Evolutionary conservation across 129 eudicot species (phyloP).

Genomic region (Escallonia herrerae): DNA sequence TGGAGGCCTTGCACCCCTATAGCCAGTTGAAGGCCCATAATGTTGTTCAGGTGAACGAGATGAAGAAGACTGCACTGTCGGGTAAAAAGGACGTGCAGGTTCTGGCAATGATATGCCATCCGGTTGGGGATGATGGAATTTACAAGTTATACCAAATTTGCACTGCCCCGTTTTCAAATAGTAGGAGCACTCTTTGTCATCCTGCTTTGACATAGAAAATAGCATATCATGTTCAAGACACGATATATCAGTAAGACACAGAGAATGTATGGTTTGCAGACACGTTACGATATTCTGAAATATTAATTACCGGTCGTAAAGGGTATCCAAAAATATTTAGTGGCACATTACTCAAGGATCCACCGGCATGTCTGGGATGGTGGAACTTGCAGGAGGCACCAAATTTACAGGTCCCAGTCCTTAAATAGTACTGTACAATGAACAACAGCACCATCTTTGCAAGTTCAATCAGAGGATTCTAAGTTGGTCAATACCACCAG

Average conservation of each 20-base stretch:
- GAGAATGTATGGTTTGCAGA: background rate
- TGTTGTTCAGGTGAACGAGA: slow-evolving; percentile 59
- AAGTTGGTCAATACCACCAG: background rate
- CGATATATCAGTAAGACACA: background rate
- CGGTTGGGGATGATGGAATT: slow-evolving; percentile 94
- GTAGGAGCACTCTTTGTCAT: slow-evolving; percentile 96
- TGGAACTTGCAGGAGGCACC: slow-evolving; percentile 90
- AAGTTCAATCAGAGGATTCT: background rate
- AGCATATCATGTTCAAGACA: slow-evolving; percentile 11
- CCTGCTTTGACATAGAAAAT: slow-evolving; percentile 45
- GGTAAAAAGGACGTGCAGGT: slow-evolving; percentile 88
- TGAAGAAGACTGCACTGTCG: slow-evolving; percentile 85
- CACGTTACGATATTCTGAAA: background rate
- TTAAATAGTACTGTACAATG: slow-evolving; percentile 69
- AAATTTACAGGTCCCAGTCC: slow-evolving; percentile 95
- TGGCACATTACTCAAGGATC: slow-evolving; percentile 70
- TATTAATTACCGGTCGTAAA: slow-evolving; percentile 65
- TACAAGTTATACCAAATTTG: slow-evolving; percentile 95
- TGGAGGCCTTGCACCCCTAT: slow-evolving; percentile 79
- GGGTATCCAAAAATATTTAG: slow-evolving; percentile 82
- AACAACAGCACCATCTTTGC: slow-evolving; percentile 9
- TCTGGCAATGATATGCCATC: slow-evolving; percentile 58
- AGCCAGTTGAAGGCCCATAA: slow-evolving; percentile 46
- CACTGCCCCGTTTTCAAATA: slow-evolving; percentile 99
- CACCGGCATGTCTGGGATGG: slow-evolving; percentile 93